Percentiles rank a stretch among this genome's conserved stretches.
phyloP scores from a whole-genome alignment of 108 stramenopile genomes.

The Cyclotella atomus region DNA sequence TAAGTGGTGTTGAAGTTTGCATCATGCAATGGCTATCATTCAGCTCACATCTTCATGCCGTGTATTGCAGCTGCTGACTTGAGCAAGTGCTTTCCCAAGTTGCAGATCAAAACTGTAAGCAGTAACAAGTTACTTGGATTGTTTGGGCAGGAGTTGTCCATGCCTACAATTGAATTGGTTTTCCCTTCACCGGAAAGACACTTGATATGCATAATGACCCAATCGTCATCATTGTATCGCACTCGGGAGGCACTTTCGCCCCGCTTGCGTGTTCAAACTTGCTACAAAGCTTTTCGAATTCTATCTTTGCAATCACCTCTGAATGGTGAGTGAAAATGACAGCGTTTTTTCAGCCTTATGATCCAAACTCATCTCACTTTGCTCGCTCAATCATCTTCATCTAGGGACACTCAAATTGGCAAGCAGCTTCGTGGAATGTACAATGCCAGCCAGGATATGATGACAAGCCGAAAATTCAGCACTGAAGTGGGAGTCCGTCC shows the following conservation, averaged over 20 bases:
- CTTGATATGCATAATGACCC: conserved; percentile 57
- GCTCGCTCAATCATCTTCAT: too few relatives aligned
- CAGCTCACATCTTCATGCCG: too few relatives aligned
- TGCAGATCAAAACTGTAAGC: conserved; percentile 61
- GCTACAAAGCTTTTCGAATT: conserved; percentile 43
- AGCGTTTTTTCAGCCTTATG: too few relatives aligned
- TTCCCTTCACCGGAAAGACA: conserved; percentile 50
- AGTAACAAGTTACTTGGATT: conserved; percentile 84
- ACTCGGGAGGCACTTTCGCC: conserved; percentile 73
- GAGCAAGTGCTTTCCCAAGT: conserved; percentile 73
- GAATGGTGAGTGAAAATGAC: too few relatives aligned
- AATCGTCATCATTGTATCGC: conserved; percentile 76
- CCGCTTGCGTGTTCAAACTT: conserved; percentile 72
- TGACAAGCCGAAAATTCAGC: conserved; percentile 63
- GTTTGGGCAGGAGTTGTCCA: conserved; percentile 67
- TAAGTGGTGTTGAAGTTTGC: too few relatives aligned
- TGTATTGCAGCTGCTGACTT: conserved; percentile 76
- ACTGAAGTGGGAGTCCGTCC: conserved; percentile 74
- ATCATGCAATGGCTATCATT: too few relatives aligned
- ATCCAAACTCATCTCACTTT: too few relatives aligned
- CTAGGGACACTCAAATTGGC: conserved; percentile 79
- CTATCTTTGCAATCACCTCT: conserved; percentile 10
- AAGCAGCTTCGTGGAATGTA: conserved; percentile 67
- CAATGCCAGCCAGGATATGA: conserved; percentile 25
- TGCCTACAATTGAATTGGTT: conserved; percentile 67